Evolutionary conservation across 1,284 basidiomycete genomes (phyloP), one percentile per base, ranked within the genome.

Genomic region (Microbotryum scabiosae): DNA sequence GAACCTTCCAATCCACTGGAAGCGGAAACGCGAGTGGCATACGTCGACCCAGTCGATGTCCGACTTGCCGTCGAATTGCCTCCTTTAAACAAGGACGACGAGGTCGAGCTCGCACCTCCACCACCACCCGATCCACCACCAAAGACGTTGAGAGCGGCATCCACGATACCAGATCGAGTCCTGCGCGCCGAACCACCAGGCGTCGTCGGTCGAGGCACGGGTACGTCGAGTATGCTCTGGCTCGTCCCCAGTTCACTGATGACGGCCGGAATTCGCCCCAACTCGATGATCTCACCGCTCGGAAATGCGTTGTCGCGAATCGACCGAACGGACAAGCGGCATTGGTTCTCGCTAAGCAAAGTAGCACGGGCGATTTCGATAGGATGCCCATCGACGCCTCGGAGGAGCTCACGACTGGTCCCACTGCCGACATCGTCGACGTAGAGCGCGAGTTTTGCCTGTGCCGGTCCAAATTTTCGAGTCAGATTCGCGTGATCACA

Each of bases 371-470:
- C 64, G 16, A 58, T 30, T 10, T 61, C 59, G 23, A 43, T 23
- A 2, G 66, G 66, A 3, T 59, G 57, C 23, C 46, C 46, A 10
- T 16, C 21, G 6, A 20, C 8, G 43, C 56, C 25, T 2, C 26
- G 5, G 20, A 14, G 18, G 6, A 57, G 45, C 10, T 51, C 45
- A 6, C 23, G 28, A 0, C 36, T 23, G 1, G 26, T 18, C 1
- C 21, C 36, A 41, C 36, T 41, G 36, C 16, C 51, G 8, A 44
- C 45, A 5, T 56, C 54, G 5, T 55, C 54, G 23, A 68, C 32
- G 2, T 66, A 58, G 5, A 68, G 30, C 1, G 64, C 67, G n/a
- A 66, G 56, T 36, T 66, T 64, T 4, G 52, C 57, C 67, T 68
- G 57, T 14, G 21, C 16, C 14, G 16, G 14, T 41, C 36, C 4